Evolutionary conservation across 1,284 basidiomycete species (phyloP), one percentile per base, ranked within the genome.

Genomic region (Trametes versicolor): DNA sequence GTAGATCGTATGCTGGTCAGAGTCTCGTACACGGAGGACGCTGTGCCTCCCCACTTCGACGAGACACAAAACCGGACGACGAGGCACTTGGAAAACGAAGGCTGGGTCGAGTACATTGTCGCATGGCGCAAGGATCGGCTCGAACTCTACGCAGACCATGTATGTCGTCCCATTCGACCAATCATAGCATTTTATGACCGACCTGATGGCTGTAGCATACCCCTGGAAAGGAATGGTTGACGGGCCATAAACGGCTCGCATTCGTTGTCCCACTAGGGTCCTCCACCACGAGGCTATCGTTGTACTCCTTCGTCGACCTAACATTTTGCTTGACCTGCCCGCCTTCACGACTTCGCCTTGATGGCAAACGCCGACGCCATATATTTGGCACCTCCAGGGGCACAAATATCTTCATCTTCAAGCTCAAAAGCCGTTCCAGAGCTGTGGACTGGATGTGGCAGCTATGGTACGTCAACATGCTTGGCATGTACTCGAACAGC

Each of bases 1-100:
- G 63, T 76, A 93, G 94, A 96, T 76, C 85, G 94, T 69, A 96
- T 96, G 92, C 83, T 95, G 15, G 88, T 96, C 50, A 86, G 92
- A 66, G 82, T 90, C 10, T 87, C 84, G 52, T 87, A 90, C 72
- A 87, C 87, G 5, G 84, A 85, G 59, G 85, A 87, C 63, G 78
- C 78, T 27, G 70, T 93, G 0, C 78, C 83, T 4, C 68, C 74
- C 6, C 76, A 82, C 53, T 95, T 94, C 71, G 88, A 94, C 71
- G 94, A 95, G 71, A 76, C 79, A 39, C 81, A 85, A 62, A 87
- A 91, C 71, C 85, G 90, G 1, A 85, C 82, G 5, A 85, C 88
- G 5, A 81, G 85, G 32, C 77, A 90, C 64, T 76, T 95, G 10
- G 81, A 85, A n/a, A 87, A 85, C 64, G 87, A 90, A 71, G 85